These are phyloP conservation scores for Myriosclerotinia scirpicola DNA, from an alignment of 2,329 filamentous ascomycete genomes.

Conservation along the genomic window DNA sequence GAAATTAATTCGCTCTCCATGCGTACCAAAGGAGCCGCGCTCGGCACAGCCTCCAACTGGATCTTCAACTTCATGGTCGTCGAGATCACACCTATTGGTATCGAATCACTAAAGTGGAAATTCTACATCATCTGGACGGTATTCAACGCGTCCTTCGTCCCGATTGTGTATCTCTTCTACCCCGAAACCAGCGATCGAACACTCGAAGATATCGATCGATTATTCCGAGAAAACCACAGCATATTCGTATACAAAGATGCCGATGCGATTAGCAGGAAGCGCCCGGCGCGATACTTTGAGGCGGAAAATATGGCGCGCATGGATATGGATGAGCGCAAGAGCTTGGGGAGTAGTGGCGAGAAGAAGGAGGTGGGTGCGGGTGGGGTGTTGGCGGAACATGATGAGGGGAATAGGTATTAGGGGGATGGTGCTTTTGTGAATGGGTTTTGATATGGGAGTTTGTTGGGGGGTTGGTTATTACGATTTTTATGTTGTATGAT, in stretches of 20 bases:
- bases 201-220: constrained; percentile 21
- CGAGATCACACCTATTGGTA: constrained; percentile 42
- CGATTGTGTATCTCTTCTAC: constrained; percentile 49
- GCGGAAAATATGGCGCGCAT: background rate
- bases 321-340: background rate
- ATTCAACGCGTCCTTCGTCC: constrained; percentile 47
- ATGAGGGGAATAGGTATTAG: constrained; percentile 10
- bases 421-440: no score
- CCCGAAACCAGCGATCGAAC: constrained; percentile 48
- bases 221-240: constrained; percentile 19
- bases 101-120: constrained; percentile 55
- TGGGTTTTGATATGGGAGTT: no score
- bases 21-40: constrained; percentile 57
- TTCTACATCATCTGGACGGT: constrained; percentile 56
- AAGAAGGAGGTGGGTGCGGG: background rate
- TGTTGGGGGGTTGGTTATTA: no score
- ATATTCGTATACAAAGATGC: constrained; percentile 11
- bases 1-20: constrained; percentile 55
- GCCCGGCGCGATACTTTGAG: constrained; percentile 19
- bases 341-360: background rate
- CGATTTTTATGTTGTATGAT: background rate
- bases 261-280: constrained; percentile 12
- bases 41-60: constrained; percentile 45
- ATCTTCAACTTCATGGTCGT: constrained; percentile 54
- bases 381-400: constrained; percentile 13